A percentile compares a stretch with the other conserved stretches of the same genome.
These are phyloP conservation scores for Boletus pseudo-olivaceus DNA, from an alignment of 768 basidiomycete species.

Conservation along the genomic window DNA sequence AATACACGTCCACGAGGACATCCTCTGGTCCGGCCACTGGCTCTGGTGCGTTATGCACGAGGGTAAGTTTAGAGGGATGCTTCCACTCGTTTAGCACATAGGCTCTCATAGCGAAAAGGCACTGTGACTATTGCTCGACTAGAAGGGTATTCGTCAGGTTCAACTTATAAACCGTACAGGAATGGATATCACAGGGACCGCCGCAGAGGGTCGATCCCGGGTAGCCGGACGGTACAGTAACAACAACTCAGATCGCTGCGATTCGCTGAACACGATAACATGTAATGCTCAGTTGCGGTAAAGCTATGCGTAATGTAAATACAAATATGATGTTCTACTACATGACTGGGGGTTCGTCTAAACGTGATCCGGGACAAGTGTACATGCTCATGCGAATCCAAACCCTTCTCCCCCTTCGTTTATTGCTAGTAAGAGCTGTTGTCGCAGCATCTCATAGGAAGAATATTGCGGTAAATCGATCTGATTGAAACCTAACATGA, in stretches of 20 bases:
- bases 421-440: constrained; percentile 86
- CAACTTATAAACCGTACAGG: too few species aligned
- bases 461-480: constrained; percentile 94
- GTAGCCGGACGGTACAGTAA: not conserved
- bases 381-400: constrained; percentile 59
- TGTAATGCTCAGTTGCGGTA: constrained; percentile 2
- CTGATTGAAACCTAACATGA: constrained; percentile 77
- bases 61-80: constrained; percentile 61
- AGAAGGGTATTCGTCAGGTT: too few species aligned
- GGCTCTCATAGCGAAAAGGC: constrained; percentile 56
- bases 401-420: constrained; percentile 97
- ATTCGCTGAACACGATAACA: not conserved
- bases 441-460: constrained; percentile 94
- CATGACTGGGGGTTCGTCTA: constrained; percentile 16
- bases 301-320: constrained; percentile 28
- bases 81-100: constrained; percentile 69
- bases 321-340: constrained; percentile 37
- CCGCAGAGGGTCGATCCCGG: not conserved
- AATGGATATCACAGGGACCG: not conserved
- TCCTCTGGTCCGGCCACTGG: constrained; percentile 50
- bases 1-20: constrained; percentile 72
- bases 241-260: too few species aligned
- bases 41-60: constrained; percentile 53
- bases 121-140: not conserved
- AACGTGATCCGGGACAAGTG: not conserved